These are phyloP conservation scores for Beauveria rudraprayagi DNA, from an alignment of 2,329 filamentous ascomycete species.

Conservation along the genomic window DNA sequence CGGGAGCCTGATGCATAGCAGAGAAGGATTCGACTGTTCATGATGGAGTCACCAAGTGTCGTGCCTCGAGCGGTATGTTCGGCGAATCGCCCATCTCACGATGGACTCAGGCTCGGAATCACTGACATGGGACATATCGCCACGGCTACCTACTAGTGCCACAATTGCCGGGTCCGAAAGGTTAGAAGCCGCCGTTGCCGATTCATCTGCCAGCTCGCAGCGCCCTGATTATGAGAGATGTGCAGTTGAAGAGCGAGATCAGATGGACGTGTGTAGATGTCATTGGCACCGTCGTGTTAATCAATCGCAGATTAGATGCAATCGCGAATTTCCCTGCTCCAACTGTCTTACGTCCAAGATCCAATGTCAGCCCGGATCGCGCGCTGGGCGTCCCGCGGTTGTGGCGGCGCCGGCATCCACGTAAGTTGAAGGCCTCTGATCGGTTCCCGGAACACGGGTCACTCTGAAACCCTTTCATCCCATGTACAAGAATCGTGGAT, in stretches of 20 bases:
- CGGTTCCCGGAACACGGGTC: neutral
- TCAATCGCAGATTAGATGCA: slow-evolving; percentile 15
- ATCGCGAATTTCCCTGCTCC: slow-evolving; percentile 16
- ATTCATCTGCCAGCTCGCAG: neutral
- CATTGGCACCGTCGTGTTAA: neutral
- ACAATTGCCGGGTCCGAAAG: slow-evolving; percentile 12
- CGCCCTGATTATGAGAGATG: neutral
- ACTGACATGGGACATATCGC: neutral
- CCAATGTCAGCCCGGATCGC: slow-evolving; percentile 13
- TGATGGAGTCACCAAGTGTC: slow-evolving; percentile 10
- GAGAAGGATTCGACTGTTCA: neutral
- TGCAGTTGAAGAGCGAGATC: neutral
- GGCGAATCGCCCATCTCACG: neutral
- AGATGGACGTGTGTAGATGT: neutral
- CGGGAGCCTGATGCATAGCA: neutral
- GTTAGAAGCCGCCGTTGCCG: neutral
- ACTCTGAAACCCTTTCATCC: neutral
- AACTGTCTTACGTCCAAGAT: slow-evolving; percentile 17
- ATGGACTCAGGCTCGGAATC: neutral
- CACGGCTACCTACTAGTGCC: slow-evolving; percentile 3
- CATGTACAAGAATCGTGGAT: no score
- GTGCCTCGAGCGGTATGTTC: slow-evolving; percentile 12
- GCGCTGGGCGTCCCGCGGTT: slow-evolving; percentile 5
- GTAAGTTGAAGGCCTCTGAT: neutral
- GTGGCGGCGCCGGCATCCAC: neutral